Base-by-base conservation (phyloP, 148 eudicot species). In the Cornus florida region DNA sequence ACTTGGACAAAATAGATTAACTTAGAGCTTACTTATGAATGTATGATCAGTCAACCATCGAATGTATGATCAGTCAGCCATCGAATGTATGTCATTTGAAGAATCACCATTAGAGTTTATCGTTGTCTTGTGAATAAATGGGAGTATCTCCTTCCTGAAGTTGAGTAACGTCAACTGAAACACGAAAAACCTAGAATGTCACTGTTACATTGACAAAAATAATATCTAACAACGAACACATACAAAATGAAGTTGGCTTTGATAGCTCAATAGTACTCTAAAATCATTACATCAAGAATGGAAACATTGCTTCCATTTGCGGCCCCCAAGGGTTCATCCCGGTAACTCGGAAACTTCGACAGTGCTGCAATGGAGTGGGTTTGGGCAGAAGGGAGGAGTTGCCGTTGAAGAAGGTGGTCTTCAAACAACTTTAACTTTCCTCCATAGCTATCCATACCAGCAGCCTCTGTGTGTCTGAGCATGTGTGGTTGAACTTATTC, bases 131-230 rank as follows among this genome's bases (percentile, higher is more conserved):
- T 91, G 87, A 57, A 93, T 39, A 70, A 90, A 95, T 62, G 97
- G 94, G 39, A 93, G 85, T 73, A 91, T 89, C 87, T 93, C 97
- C 77, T 95, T 93, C 83, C 98, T 88, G 85, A 95, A 95, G 87
- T 93, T 93, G 65, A 95, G 89, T 46, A 95, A 83, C 77, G 86
- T 79, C 71, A 95, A 87, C 97, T 93, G 91, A 75, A 81, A 64
- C 70, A 75, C 38, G 4, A 12, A 20, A 6, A 7, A 74, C 14
- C 31, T 28, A 8, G 70, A 33, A 50, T 69, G 14, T n/a, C 24
- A 10, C 3, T 75, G 11, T 69, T 16, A 12, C 38, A 11, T 35
- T 75, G 19, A 74, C 19, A 57, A 57, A 57, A 13, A 57, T 57
- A 14, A 13, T 17, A 57, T 0, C 17, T 9, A 57, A 57, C 64